Base-by-base conservation (phyloP, 371 early-diverging fungal species). In the Dichotomocladium elegans region DNA sequence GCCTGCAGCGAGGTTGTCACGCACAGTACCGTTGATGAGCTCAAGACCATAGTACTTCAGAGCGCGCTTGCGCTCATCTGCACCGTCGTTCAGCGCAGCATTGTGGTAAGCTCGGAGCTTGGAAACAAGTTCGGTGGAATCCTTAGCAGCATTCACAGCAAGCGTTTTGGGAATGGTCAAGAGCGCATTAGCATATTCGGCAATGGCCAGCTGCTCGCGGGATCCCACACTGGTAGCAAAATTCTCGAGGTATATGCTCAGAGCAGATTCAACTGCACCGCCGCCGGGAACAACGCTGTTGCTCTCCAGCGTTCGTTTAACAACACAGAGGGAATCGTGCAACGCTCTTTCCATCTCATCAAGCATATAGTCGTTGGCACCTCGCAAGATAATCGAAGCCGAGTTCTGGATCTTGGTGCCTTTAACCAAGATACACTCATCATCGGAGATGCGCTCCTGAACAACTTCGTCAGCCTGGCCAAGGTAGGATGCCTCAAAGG, bases 321-420 rank as follows among this genome's bases (percentile, higher is more conserved):
- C 93, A 27, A 96, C 96, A 62, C 96, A 96, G 54, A 99, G 74
- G 26, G 93, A 84, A 79, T 99, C 99, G 68, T 99, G 99, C 53
- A 99, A 61, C 25, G 96, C 91, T 58, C 99, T 86, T 70, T 99
- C 99, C 98, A 99, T 99, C 81, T 99, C 99, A 62, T 99, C 99
- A 58, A 99, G 72, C 91, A 95, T 96, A 63, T 89, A 96, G 69
- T 99, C 99, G 70, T 97, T 99, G 34, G 99, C 97, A 44, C 99
- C 99, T 62, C 99, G 93, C 53, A 99, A 84, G 55, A 99, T 93
- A 58, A 99, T 86, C 25, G 98, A 95, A 0, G 91, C 80, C 9
- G 92, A 86, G 46, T 88, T 90, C 66, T 93, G 93, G 49, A 88
- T 84, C 80, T 92, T 93, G 55, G 96, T 93, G 17, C 96, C 98